Percentiles rank a stretch among this genome's conserved stretches.
Evolutionary conservation across 1,139 yeast species (phyloP).

Genomic region (Tardiomyces digboiensis): DNA sequence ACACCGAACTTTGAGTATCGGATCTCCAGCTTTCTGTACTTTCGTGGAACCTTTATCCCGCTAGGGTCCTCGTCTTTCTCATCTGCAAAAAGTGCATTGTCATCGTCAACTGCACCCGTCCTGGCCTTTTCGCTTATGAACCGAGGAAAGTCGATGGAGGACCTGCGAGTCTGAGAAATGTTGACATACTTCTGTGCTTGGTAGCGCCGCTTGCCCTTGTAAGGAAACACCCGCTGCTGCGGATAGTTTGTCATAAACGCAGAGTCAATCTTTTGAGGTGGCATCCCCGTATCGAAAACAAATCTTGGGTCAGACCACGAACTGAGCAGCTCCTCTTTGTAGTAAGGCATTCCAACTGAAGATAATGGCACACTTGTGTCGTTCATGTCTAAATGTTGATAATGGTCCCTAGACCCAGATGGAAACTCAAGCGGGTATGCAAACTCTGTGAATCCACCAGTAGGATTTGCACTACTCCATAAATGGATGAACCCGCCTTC

Average conservation of each 20-base stretch:
- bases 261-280: constrained; percentile 21
- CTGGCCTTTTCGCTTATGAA: constrained; percentile 61
- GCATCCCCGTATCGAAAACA: constrained; percentile 25
- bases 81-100: constrained; percentile 12
- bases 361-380: constrained; percentile 50
- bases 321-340: constrained; percentile 66
- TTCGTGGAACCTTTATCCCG: constrained; percentile 43
- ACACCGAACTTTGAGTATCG: constrained; percentile 88
- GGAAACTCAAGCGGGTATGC: constrained; percentile 46
- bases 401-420: constrained; percentile 19
- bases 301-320: constrained; percentile 43
- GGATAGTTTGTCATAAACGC: constrained; percentile 30
- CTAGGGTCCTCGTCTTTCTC: constrained; percentile 11
- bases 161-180: constrained; percentile 25
- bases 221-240: constrained; percentile 42
- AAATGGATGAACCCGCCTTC: constrained; percentile 53
- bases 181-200: constrained; percentile 38
- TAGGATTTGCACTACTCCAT: constrained; percentile 44
- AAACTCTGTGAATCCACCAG: constrained; percentile 34
- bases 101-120: constrained; percentile 17
- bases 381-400: constrained; percentile 22
- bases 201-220: constrained; percentile 13
- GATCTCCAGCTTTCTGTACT: constrained; percentile 67
- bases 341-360: constrained; percentile 79
- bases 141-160: constrained; percentile 39